These are phyloP conservation scores for Lanmaoa pseudosensibilis DNA, from an alignment of 768 basidiomycete genomes.

Conservation along the genomic window DNA sequence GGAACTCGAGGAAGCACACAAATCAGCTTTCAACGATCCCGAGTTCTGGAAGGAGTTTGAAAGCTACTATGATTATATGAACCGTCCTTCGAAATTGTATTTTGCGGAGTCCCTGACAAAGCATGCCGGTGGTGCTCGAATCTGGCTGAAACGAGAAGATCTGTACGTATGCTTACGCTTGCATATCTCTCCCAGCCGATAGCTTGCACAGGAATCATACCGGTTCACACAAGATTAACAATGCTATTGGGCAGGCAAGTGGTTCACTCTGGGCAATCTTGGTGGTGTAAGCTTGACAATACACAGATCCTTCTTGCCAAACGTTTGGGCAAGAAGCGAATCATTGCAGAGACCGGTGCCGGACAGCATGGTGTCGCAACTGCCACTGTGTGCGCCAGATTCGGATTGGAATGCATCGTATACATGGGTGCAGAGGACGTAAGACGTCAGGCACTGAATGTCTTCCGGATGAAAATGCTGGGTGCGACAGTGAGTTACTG, in stretches of 20 bases:
- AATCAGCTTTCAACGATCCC: conserved; percentile 81
- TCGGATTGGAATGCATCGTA: conserved; percentile 91
- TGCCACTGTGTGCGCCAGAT: conserved; percentile 96
- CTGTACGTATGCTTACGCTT: conserved; percentile 47
- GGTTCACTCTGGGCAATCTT: not conserved
- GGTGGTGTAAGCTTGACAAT: not conserved
- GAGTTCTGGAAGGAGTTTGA: conserved; percentile 91
- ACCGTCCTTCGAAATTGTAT: conserved; percentile 90
- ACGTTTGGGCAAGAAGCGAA: conserved; percentile 91
- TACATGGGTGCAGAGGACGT: conserved; percentile 99
- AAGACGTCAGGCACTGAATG: conserved; percentile 92
- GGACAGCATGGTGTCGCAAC: conserved; percentile 99
- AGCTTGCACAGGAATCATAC: conserved; percentile 79
- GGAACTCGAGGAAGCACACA: conserved; percentile 91
- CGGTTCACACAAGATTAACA: conserved; percentile 99
- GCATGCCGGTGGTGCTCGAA: conserved; percentile 87
- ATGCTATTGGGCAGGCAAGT: conserved; percentile 89
- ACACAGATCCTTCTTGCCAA: conserved; percentile 86
- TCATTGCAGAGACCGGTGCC: conserved; percentile 98
- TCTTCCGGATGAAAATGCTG: conserved; percentile 97
- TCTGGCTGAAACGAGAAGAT: conserved; percentile 98
- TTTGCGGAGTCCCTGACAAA: conserved; percentile 88
- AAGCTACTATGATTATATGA: conserved; percentile 89
- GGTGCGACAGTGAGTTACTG: conserved; percentile 69
- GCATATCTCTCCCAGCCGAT: conserved; percentile 2